A percentile compares a stretch with the other conserved stretches of the same genome.
phyloP scores from a whole-genome alignment of 169 alveolate genomes.

The Cryptosporidium viatorum region DNA sequence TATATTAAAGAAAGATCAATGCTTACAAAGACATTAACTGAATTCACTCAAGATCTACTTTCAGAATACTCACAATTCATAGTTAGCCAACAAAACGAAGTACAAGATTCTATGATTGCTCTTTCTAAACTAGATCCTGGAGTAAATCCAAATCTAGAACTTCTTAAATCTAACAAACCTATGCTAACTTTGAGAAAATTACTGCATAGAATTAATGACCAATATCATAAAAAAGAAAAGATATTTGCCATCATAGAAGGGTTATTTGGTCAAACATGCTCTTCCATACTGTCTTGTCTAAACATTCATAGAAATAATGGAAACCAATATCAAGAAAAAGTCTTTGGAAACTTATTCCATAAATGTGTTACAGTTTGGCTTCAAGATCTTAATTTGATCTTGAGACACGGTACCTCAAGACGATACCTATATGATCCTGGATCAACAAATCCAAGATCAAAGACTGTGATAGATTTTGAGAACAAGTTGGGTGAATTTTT shows the following conservation, averaged over 20 bases:
- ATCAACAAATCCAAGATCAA: neutral
- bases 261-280: constrained; percentile 5
- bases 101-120: constrained; percentile 40
- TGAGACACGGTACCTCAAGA: constrained; percentile 14
- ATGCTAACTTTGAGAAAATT: constrained; percentile 55
- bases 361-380: constrained; percentile 45
- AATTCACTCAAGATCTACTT: constrained; percentile 20
- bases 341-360: constrained; percentile 12
- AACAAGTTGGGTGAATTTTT: constrained; percentile 29
- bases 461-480: neutral
- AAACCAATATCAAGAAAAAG: constrained; percentile 11
- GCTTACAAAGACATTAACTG: constrained; percentile 16
- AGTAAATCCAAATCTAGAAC: constrained; percentile 51
- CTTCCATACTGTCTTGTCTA: constrained; percentile 36
- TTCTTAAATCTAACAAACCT: constrained; percentile 9
- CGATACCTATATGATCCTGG: neutral
- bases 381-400: constrained; percentile 31
- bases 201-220: constrained; percentile 29
- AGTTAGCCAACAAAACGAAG: constrained; percentile 45
- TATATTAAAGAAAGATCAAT: constrained; percentile 13
- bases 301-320: constrained; percentile 18
- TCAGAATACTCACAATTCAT: constrained; percentile 39
- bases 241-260: constrained; percentile 42
- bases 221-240: constrained; percentile 4
- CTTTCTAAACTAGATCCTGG: constrained; percentile 54